Conservation (phyloP, 2,329 filamentous ascomycete genomes). For the Elsinoe necatrix region DNA sequence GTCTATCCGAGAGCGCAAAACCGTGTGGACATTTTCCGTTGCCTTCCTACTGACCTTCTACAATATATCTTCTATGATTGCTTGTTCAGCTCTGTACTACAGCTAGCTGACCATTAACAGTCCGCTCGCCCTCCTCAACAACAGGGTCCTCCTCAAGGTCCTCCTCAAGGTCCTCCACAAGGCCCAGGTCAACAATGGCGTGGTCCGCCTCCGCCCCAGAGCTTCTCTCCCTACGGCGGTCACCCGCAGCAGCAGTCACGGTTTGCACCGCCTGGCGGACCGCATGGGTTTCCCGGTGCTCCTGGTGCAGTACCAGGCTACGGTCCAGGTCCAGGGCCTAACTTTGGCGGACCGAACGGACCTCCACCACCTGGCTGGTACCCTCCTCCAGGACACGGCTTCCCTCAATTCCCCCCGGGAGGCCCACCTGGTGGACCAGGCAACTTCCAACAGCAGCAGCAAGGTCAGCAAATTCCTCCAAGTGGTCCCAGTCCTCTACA, state of each 20-base stretch:
- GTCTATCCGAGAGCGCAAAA: conserved; percentile 89
- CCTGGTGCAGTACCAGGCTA: conserved; percentile 51
- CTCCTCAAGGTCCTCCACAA: conserved; percentile 30
- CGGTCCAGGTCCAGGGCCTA: conserved; percentile 46
- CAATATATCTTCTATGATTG: conserved; percentile 10
- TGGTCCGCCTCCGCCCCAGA: conserved; percentile 32
- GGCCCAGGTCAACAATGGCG: conserved; percentile 33
- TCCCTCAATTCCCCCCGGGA: conserved; percentile 44
- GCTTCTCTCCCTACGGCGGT: conserved; percentile 31
- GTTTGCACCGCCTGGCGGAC: conserved; percentile 37
- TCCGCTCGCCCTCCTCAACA: conserved; percentile 23
- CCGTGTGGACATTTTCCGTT: conserved; percentile 96
- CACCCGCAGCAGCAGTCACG: conserved; percentile 41
- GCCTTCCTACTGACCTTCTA: conserved; percentile 92
- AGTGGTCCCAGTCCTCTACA: conserved; percentile 43
- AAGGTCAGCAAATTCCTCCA: conserved; percentile 29
- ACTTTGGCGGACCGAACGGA: conserved; percentile 28
- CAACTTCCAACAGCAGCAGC: conserved; percentile 24
- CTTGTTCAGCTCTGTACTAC: neutral
- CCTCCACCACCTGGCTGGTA: conserved; percentile 59
- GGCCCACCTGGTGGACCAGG: conserved; percentile 43
- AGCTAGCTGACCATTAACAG: conserved; percentile 19
- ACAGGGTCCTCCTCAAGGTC: conserved; percentile 18
- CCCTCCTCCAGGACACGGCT: conserved; percentile 58
- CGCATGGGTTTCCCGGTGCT: conserved; percentile 37